Conservation (phyloP, 495 filamentous ascomycete genomes). For the Sporormia fimetaria region DNA sequence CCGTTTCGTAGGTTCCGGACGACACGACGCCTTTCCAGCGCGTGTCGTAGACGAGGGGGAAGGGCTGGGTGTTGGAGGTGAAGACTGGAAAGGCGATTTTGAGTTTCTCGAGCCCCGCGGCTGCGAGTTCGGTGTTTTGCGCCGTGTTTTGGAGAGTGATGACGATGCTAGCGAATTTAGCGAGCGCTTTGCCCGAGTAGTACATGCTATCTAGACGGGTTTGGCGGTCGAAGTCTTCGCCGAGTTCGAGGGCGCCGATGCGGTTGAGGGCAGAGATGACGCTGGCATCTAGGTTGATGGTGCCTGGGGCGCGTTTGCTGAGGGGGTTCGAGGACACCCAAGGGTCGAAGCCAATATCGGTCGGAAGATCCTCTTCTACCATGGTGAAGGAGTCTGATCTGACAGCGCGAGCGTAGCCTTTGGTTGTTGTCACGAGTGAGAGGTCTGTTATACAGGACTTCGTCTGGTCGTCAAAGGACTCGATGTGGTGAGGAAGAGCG, state of each 20-base stretch:
- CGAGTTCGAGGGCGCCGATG: conserved; percentile 53
- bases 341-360: conserved; percentile 60
- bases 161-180: conserved; percentile 70
- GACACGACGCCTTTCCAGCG: conserved; percentile 79
- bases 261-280: conserved; percentile 45
- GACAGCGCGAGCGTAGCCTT: conserved; percentile 66
- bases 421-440: conserved; percentile 70
- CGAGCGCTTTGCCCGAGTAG: conserved; percentile 83
- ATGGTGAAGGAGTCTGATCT: conserved; percentile 69
- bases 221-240: conserved; percentile 58
- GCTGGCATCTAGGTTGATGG: conserved; percentile 39
- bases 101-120: conserved; percentile 51
- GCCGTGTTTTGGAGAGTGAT: conserved; percentile 59
- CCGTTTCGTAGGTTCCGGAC: conserved; percentile 62
- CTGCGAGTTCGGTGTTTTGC: conserved; percentile 46
- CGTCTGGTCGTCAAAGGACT: conserved; percentile 57
- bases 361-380: conserved; percentile 60
- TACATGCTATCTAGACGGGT: conserved; percentile 84
- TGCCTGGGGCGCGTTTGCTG: conserved; percentile 34
- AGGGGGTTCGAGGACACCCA: conserved; percentile 44
- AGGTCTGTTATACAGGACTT: conserved; percentile 51
- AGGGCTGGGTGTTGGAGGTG: conserved; percentile 62
- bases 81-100: conserved; percentile 70
- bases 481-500: conserved; percentile 75
- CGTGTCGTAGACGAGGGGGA: conserved; percentile 53